A percentile compares a stretch with the other conserved stretches of the same genome.
phyloP scores from a whole-genome alignment of 2,329 filamentous ascomycete species.

The Metarhizium rileyi region DNA sequence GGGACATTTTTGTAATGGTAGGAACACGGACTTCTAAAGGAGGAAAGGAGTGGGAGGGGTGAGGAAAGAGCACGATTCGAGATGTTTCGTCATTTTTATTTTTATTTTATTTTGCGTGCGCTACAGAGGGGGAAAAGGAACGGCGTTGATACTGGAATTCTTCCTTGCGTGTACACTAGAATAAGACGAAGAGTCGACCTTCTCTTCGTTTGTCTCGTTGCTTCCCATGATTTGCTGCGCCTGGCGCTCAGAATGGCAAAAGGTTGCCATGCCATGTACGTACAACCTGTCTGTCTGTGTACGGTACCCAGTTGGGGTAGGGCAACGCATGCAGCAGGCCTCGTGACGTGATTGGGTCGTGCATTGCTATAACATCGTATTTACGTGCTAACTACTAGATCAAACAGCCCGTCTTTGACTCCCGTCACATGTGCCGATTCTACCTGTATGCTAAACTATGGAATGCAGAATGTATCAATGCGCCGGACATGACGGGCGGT shows the following conservation, averaged over 20 bases:
- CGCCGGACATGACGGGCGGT: background rate
- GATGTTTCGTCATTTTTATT: no score
- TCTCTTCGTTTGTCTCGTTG: no score
- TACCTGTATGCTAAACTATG: background rate
- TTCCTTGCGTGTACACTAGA: background rate
- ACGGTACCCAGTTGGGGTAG: no score
- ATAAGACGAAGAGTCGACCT: background rate
- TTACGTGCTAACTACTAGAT: conserved; percentile 1
- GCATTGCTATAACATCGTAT: background rate
- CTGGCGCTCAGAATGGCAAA: no score
- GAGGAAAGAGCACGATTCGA: background rate
- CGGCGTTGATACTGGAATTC: no score
- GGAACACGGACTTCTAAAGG: no score
- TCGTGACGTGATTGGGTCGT: background rate
- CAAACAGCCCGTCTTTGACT: background rate
- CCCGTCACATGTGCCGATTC: background rate
- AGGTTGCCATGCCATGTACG: no score
- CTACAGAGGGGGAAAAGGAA: no score
- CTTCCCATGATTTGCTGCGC: no score
- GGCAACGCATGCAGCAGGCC: background rate
- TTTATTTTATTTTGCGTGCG: no score
- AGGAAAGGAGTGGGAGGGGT: no score
- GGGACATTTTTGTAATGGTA: background rate
- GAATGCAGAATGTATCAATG: background rate
- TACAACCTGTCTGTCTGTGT: no score